Base-by-base conservation (phyloP, 345 rosid genomes). In the Combretum micranthum region DNA sequence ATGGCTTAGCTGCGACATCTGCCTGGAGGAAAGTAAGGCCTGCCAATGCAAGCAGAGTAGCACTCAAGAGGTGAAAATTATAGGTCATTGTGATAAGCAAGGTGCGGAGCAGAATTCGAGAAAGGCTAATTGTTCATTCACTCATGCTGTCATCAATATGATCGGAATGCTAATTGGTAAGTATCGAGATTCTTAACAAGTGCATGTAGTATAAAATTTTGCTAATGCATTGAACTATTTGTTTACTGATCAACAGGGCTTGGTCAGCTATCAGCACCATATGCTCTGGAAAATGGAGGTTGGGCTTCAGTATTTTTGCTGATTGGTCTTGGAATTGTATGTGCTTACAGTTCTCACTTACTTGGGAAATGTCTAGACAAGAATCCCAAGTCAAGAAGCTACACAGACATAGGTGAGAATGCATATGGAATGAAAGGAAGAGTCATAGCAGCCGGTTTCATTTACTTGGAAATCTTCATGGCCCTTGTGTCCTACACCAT, bases 111-210 rank as follows among this genome's bases (percentile, higher is more conserved):
- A 57, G 53, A 42, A 56, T 20, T 49, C 54, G 12, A 32, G 20
- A 6, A 16, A 37, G 44, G 74, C 69, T 9, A 59, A 82, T 57
- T 62, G 81, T 56, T 88, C 96, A 3, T 81, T 85, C 59, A 64
- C 75, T 65, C 87, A 83, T 64, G 77, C 92, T 42, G 93, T 79
- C 62, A 57, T 79, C 71, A 88, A 88, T 75, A 88, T 88, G 96
- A 74, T 77, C 37, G 93, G 93, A 63, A 88, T 88, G 93, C 96
- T 88, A 55, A 81, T 88, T 47, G 96, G 96, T 88, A 69, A 49
- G 25, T 4, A 1, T 19, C n/a, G 14, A 16, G 17, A 14, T 12
- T 59, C 21, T 49, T n/a, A 18, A 15, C 52, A 16, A 18, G 10
- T 37, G 43, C 25, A 13, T 45, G 16, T 21, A 16, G 15, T 25